Base-by-base conservation (phyloP, 805 yeast genomes). In the Saccharomyces kudriavzevii region DNA sequence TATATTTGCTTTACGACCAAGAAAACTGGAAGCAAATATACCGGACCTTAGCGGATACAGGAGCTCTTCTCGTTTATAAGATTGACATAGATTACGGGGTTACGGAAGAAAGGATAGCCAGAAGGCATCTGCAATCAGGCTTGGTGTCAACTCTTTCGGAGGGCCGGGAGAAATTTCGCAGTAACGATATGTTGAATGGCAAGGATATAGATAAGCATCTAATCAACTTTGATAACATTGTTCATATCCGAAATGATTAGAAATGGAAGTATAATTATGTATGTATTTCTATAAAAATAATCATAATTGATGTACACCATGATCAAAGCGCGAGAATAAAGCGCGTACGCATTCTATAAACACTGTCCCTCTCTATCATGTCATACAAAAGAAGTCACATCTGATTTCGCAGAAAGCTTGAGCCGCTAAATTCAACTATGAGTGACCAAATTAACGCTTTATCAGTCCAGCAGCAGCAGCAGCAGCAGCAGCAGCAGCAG, bases 101-200 rank as follows among this genome's bases (percentile, higher is more conserved):
- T 6, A 82, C 84, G 11, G 70, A 82, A 40, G 65, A 72, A 5
- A 71, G 96, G 56, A 82, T 89, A 1, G 84, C 88, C 0, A 70
- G 73, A 50, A 71, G 96, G 50, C 97, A 90, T 67, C 58, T 83
- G 14, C 62, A 69, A 4, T 74, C 84, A n/a, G 87, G 87, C 0
- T 68, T 84, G 10, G 82, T 76, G 0, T 48, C 58, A 2, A 65
- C 70, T 5, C 58, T 77, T 10, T 75, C 78, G 52, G 79, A 77
- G 54, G 91, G 90, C 0, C 63, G 68, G 3, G 70, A 67, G 10
- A 71, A 82, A 52, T 83, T 77, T 27, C 76, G 75, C 50, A 65
- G 69, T 2, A 84, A 81, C 61, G 97, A 90, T 66, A 63, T 79
- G 30, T 70, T 77, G 9, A 91, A 91, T 67, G 95, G 91, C 0